Percentiles rank a stretch among this genome's conserved stretches.
phyloP scores from a whole-genome alignment of 768 basidiomycete genomes.

The Boletus vinaceobasis region DNA sequence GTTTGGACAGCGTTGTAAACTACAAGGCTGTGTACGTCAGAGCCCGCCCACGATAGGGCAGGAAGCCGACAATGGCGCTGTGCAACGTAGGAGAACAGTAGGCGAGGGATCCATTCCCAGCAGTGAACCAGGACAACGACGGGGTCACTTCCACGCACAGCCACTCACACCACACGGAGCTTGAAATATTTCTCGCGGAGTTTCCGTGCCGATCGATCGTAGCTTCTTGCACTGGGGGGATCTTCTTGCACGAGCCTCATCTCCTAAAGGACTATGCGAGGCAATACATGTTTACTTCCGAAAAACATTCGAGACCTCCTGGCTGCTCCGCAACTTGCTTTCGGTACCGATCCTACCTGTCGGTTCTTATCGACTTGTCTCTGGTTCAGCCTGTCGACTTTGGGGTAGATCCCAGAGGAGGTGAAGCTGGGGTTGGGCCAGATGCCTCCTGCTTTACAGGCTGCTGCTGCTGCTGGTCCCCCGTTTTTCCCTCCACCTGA shows the following conservation, averaged over 20 bases:
- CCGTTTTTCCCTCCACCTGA: neutral
- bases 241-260: too few relatives aligned
- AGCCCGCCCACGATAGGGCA: neutral
- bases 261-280: too few relatives aligned
- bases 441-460: neutral
- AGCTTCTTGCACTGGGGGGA: too few relatives aligned
- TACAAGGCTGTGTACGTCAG: slow-evolving; percentile 5
- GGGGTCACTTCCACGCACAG: neutral
- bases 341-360: neutral
- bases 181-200: neutral
- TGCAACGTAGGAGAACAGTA: neutral
- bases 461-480: neutral
- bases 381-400: neutral
- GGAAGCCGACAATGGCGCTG: neutral
- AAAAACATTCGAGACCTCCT: neutral
- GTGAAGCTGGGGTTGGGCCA: neutral
- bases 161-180: neutral
- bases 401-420: too few relatives aligned
- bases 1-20: neutral
- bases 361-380: neutral
- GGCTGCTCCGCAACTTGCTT: neutral
- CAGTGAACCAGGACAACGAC: neutral
- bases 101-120: neutral
- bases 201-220: neutral
- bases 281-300: neutral